Evolutionary conservation across 441 rosid genomes (phyloP), one percentile per base, ranked within the genome.

Genomic region (Erysimum pusillum): DNA sequence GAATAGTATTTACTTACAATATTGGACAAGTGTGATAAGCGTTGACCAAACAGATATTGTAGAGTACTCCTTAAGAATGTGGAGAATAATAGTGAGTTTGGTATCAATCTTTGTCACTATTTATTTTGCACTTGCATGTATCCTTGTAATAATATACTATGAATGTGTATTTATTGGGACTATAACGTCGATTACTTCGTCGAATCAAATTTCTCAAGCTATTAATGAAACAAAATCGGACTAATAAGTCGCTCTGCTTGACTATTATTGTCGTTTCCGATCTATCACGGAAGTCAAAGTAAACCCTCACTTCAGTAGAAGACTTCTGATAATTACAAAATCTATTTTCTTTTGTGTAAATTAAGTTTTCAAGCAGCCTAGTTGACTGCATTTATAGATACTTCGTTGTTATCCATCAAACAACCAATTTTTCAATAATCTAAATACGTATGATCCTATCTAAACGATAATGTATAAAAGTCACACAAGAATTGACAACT

Each of bases 361-460:
- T 54, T 17, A 54, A 1, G 2, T 14, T 66, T 61, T 63, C 5
- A 15, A 71, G 73, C 46, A 57, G 63, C 63, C 76, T 64, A 13
- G 80, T 71, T 71, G 76, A 77, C 80, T 77, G 56, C 80, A 77
- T 77, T 71, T 77, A 77, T 71, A 32, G 14, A 14, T 14, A 9
- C 36, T 63, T 62, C 60, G 60, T 63, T 59, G 32, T 77, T 31
- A 38, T 64, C 80, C 35, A 77, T 77, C 80, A 10, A 45, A 56
- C 72, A 77, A 71, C 72, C 11, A 57, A 58, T 49, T 58, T 58
- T 46, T 35, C 18, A 36, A 46, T 70, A 1, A 56, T 14, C 71
- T 44, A 28, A 28, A 28, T 28, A 28, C 4, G 63, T 3, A 36
- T 49, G 17, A 59, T 17, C 38, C 10, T 39, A 75, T 49, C 68